Conservation (phyloP, 2,329 filamentous ascomycete species). For the Phoma sp. region DNA sequence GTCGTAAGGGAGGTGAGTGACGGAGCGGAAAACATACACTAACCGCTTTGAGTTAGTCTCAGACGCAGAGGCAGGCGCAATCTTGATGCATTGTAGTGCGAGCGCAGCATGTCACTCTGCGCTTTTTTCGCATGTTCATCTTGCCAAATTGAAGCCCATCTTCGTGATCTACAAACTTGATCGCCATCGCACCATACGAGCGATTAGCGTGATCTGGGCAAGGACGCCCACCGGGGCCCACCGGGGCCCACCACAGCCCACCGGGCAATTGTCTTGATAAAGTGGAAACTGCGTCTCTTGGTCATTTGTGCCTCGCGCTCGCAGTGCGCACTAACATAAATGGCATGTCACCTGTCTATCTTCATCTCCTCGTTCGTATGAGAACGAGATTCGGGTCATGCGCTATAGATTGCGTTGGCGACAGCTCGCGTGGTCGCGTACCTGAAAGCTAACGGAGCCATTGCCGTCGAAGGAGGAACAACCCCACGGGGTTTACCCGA, state of each 20-base stretch:
- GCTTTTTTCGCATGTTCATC: background rate
- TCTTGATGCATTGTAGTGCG: no score
- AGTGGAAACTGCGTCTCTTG: background rate
- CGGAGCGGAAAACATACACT: no score
- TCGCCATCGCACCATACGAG: background rate
- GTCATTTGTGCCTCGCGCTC: background rate
- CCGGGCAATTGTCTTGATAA: background rate
- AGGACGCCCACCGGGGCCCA: background rate
- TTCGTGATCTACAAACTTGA: background rate
- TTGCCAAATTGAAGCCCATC: background rate
- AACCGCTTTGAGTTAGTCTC: no score
- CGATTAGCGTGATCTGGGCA: background rate
- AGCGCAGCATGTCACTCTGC: background rate
- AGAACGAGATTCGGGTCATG: background rate
- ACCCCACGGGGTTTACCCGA: conserved; percentile 7
- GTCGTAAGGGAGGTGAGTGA: no score
- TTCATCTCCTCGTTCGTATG: background rate
- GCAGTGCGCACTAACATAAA: background rate
- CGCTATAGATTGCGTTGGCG: background rate
- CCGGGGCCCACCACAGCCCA: background rate
- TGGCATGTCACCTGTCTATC: background rate
- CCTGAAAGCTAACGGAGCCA: background rate
- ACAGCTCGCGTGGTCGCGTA: background rate
- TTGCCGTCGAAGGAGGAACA: background rate
- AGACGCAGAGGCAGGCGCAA: no score